Evolutionary conservation across 352 stramenopile genomes (phyloP), one percentile per base, ranked within the genome.

Genomic region (Plasmopara halstedii): DNA sequence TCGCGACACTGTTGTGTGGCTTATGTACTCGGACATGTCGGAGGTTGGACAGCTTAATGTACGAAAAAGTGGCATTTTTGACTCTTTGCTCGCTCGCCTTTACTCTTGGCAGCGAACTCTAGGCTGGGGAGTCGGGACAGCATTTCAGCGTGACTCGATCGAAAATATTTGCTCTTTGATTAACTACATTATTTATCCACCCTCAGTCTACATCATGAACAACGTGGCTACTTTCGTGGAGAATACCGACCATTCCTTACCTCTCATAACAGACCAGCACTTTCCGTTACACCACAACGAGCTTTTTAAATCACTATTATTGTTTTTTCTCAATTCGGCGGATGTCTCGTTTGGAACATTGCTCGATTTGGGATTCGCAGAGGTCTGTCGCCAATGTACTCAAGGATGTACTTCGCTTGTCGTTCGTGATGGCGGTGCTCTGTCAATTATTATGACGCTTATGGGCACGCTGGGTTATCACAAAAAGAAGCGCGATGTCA

Each of bases 111-210:
- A 93, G 38, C 67, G 82, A 10, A 93, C 78, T 34, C 59, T 90
- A 20, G 81, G 76, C 34, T 93, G 82, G 82, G 82, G 79, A 32
- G 74, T 93, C 9, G 82, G 82, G 14, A 89, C 82, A 14, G 50
- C 72, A 3, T 93, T 89, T 63, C 82, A 93, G 48, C 76, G 82
- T 17, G 82, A 93, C 46, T 89, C 82, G 15, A 72, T 93, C 46
- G 82, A 93, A 46, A 93, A 93, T 32, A 90, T 90, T 58, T 93
- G 82, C 49, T 75, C 64, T 15, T 40, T 91, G 41, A 45, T 88
- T 46, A 93, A 93, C 49, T 93, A 91, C 52, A 89, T 90, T 49
- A 73, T 93, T 31, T 88, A 86, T 45, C 82, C 82, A 14, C 82
- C 82, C 27, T 83, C 79, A 8, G 77, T 93, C 26, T 93, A 89